Percentiles rank a stretch among this genome's conserved stretches.
Conservation (phyloP, 805 yeast genomes). For the Sugiyamaella chiloensis region DNA sequence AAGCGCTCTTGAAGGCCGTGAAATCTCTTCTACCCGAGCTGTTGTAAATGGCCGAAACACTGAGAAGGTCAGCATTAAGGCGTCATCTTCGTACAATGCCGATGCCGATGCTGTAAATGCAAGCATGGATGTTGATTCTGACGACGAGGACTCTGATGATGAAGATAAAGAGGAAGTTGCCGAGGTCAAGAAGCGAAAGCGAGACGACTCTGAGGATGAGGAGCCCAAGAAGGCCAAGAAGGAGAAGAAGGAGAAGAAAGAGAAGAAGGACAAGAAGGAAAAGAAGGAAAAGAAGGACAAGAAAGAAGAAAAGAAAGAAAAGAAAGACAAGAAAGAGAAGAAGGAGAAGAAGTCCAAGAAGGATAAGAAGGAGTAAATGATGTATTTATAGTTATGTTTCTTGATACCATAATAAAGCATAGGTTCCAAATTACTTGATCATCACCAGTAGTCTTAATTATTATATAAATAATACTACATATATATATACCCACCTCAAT, state of each 20-base stretch:
- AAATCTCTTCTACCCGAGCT: slow-evolving; percentile 77
- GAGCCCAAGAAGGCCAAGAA: slow-evolving; percentile 31
- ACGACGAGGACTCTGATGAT: slow-evolving; percentile 34
- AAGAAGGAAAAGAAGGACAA: slow-evolving; percentile 38
- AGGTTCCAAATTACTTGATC: not conserved
- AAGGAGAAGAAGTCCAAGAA: slow-evolving; percentile 52
- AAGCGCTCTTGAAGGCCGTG: slow-evolving; percentile 95
- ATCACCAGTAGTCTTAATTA: not conserved
- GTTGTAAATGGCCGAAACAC: slow-evolving; percentile 70
- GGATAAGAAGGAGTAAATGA: slow-evolving; percentile 28
- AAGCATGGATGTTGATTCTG: slow-evolving; percentile 80
- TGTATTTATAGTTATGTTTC: slow-evolving; percentile 20
- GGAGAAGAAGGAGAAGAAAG: slow-evolving; percentile 48
- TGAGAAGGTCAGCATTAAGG: slow-evolving; percentile 81
- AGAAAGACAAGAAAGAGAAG: slow-evolving; percentile 48
- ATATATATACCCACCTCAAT: not conserved
- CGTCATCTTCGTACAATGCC: slow-evolving; percentile 85
- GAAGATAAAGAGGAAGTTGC: slow-evolving; percentile 59
- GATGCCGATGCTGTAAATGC: slow-evolving; percentile 87
- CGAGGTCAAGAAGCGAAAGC: slow-evolving; percentile 34
- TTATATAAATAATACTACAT: not conserved
- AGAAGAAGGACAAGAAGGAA: slow-evolving; percentile 40
- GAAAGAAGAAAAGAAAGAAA: slow-evolving; percentile 45
- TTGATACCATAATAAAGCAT: slow-evolving; percentile 1
- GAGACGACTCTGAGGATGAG: slow-evolving; percentile 26